Percentiles rank a stretch among this genome's conserved stretches.
Evolutionary conservation across 805 yeast genomes (phyloP).

Genomic region (Yarrowia sp.): DNA sequence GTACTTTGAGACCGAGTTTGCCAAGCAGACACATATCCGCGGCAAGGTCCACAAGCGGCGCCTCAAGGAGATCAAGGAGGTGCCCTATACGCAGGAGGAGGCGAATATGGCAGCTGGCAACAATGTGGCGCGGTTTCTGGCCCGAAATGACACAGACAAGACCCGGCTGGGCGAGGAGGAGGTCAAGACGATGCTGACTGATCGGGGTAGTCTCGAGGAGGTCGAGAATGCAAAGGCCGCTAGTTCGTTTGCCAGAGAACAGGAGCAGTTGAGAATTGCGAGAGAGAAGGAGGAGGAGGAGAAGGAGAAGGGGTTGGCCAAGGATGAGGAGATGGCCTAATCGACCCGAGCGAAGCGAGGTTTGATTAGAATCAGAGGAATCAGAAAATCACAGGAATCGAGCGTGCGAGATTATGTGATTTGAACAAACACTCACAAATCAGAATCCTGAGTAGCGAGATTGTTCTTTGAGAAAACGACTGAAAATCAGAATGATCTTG

Average conservation of each 20-base stretch:
- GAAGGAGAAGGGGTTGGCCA: slow-evolving; percentile 38
- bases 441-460: no score
- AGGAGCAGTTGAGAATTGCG: slow-evolving; percentile 11
- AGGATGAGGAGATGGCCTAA: slow-evolving; percentile 8
- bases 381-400: not conserved
- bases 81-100: slow-evolving; percentile 87
- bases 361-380: no score
- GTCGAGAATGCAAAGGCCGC: slow-evolving; percentile 28
- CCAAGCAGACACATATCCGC: slow-evolving; percentile 74
- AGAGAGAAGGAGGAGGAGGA: slow-evolving; percentile 54
- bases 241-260: slow-evolving; percentile 34
- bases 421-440: no score
- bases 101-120: slow-evolving; percentile 90
- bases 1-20: slow-evolving; percentile 79
- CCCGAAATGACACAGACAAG: slow-evolving; percentile 67
- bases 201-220: slow-evolving; percentile 51
- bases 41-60: slow-evolving; percentile 87
- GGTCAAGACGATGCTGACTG: slow-evolving; percentile 29
- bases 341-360: no score
- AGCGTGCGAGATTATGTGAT: not conserved
- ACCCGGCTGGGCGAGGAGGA: slow-evolving; percentile 53
- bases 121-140: slow-evolving; percentile 70
- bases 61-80: slow-evolving; percentile 72
- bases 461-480: no score
- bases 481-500: no score